Percentiles rank a stretch among this genome's conserved stretches.
These are phyloP conservation scores for Handroanthus guayacan DNA, from an alignment of 257 asterid species.

Conservation along the genomic window DNA sequence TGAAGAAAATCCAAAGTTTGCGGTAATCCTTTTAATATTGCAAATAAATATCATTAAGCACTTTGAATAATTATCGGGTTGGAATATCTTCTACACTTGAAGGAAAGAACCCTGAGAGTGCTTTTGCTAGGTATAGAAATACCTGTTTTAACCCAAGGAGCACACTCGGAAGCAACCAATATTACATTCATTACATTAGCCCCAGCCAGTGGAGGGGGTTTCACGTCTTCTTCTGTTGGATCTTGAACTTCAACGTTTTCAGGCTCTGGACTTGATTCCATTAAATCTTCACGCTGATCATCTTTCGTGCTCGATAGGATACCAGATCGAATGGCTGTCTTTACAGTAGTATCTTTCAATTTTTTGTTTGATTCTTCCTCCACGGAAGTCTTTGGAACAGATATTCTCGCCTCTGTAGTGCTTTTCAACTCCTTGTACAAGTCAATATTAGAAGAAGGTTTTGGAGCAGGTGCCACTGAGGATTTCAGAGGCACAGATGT, in stretches of 20 bases:
- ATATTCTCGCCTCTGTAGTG: conserved; percentile 24
- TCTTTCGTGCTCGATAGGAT: conserved; percentile 37
- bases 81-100: conserved; percentile 10
- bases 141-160: conserved; percentile 99
- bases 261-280: conserved; percentile 45
- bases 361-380: conserved; percentile 39
- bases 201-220: conserved; percentile 93
- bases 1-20: background rate
- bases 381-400: conserved; percentile 35
- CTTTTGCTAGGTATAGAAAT: conserved; percentile 31
- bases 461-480: conserved; percentile 36
- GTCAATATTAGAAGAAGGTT: conserved; percentile 38
- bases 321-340: conserved; percentile 44
- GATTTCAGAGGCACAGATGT: conserved; percentile 42
- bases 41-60: background rate
- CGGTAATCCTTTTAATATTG: background rate
- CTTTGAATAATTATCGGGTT: background rate
- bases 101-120: conserved; percentile 12
- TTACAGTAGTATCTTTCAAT: conserved; percentile 30
- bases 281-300: conserved; percentile 43
- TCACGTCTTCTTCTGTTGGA: conserved; percentile 51
- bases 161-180: conserved; percentile 86
- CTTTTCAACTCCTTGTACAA: conserved; percentile 30
- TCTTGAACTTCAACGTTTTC: conserved; percentile 45
- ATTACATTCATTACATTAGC: conserved; percentile 85